Evolutionary conservation across 106 monocot species (phyloP).

Genomic region (Platanthera zijinensis): DNA sequence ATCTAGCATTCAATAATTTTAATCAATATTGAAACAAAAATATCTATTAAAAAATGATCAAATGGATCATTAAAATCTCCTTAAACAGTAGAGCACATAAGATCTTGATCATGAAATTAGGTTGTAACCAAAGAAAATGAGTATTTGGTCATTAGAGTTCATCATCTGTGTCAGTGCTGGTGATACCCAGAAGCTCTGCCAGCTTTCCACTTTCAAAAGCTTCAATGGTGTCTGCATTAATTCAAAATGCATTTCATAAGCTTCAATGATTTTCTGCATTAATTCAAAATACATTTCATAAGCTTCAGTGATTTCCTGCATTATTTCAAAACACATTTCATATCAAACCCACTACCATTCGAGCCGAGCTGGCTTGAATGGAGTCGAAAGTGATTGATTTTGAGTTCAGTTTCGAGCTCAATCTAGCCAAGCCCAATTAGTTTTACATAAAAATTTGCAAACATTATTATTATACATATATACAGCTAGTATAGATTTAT

Average conservation of each 20-base stretch:
- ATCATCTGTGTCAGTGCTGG: background rate
- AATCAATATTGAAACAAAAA: no score
- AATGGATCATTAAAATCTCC: no score
- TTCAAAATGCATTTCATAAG: background rate
- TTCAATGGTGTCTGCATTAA: slow-evolving; percentile 15
- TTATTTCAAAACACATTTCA: background rate
- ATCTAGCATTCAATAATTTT: no score
- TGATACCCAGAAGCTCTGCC: slow-evolving; percentile 9
- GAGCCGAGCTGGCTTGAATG: no score
- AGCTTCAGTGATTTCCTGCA: background rate
- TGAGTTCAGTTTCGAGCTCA: no score
- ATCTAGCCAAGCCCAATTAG: no score
- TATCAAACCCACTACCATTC: background rate
- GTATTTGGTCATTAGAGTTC: slow-evolving; percentile 2
- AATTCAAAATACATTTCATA: background rate
- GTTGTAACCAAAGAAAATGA: background rate
- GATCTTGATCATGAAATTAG: no score
- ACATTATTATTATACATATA: background rate
- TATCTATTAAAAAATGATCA: no score
- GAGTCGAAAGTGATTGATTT: no score
- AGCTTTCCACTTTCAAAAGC: slow-evolving; percentile 19
- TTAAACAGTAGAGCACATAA: no score
- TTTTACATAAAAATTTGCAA: background rate
- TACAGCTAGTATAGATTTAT: no score
- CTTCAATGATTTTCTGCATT: background rate